phyloP scores from a whole-genome alignment of 257 asterid genomes.

The Perilla frutescens region DNA sequence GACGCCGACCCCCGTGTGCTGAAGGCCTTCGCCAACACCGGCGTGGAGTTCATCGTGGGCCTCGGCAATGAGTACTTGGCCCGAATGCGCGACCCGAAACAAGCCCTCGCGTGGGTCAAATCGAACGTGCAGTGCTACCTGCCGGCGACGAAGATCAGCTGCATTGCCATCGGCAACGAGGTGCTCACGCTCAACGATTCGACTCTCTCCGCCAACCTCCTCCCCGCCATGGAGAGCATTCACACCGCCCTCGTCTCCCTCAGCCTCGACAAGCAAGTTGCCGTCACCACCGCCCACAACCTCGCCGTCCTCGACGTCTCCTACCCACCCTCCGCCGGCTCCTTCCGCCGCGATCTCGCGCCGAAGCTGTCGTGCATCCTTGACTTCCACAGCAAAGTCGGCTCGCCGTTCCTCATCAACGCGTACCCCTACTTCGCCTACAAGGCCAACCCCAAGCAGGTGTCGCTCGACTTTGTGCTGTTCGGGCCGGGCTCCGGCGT shows the following conservation, averaged over 20 bases:
- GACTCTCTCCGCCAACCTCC: constrained; percentile 54
- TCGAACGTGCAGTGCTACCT: constrained; percentile 62
- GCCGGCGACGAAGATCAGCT: constrained; percentile 73
- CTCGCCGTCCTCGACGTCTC: constrained; percentile 70
- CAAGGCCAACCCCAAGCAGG: constrained; percentile 66
- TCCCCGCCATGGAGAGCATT: constrained; percentile 78
- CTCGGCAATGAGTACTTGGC: constrained; percentile 65
- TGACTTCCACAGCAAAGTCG: constrained; percentile 67
- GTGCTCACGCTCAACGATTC: constrained; percentile 71
- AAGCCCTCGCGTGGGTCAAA: constrained; percentile 71
- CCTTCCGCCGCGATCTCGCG: constrained; percentile 61
- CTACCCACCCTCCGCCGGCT: constrained; percentile 84
- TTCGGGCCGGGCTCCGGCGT: constrained; percentile 57
- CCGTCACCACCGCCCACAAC: constrained; percentile 82
- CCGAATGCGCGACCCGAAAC: constrained; percentile 58
- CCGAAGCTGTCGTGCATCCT: constrained; percentile 52
- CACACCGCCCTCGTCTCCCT: constrained; percentile 65
- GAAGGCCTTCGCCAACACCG: constrained; percentile 81
- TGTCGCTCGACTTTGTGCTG: constrained; percentile 64
- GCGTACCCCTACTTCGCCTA: constrained; percentile 91
- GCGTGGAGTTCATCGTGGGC: constrained; percentile 74
- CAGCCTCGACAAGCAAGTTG: constrained; percentile 59
- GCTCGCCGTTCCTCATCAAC: constrained; percentile 70
- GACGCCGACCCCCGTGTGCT: constrained; percentile 79
- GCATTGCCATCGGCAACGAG: constrained; percentile 86